A percentile compares a stretch with the other conserved stretches of the same genome.
These are phyloP conservation scores for Eucalyptus decipiens DNA, from an alignment of 345 rosid species.

Conservation along the genomic window DNA sequence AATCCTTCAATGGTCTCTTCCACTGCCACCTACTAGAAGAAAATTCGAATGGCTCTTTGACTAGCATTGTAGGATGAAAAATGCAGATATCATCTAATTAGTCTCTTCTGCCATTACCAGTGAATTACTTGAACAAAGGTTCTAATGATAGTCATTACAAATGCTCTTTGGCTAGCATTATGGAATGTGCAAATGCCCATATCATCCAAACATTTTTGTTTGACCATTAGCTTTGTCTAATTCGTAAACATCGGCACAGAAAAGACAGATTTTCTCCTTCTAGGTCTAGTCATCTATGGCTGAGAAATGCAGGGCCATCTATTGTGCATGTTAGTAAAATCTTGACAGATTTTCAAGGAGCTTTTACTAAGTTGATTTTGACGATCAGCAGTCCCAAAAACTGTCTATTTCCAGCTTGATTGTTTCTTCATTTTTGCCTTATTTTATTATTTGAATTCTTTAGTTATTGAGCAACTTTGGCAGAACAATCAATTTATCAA, in stretches of 20 bases:
- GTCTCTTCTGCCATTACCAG: no score
- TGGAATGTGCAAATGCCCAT: no score
- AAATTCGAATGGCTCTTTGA: not conserved
- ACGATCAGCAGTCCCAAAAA: not conserved
- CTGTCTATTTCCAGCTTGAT: not conserved
- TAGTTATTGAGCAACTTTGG: not conserved
- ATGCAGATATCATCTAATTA: not conserved
- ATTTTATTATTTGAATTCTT: not conserved
- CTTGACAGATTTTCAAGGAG: not conserved
- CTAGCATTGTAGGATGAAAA: not conserved
- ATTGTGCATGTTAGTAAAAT: not conserved
- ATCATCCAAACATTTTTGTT: no score
- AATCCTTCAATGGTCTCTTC: not conserved
- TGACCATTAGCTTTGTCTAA: no score
- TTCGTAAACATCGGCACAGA: no score
- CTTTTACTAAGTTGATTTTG: not conserved
- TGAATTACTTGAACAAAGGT: no score
- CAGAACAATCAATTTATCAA: not conserved
- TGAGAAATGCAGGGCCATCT: not conserved
- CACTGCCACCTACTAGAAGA: not conserved
- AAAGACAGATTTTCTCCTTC: accelerated
- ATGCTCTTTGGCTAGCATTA: no score
- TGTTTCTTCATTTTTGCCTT: not conserved
- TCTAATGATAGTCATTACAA: no score
- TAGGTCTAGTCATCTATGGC: no score